phyloP scores from a whole-genome alignment of 2,329 filamentous ascomycete species.

The Cyphellophora attinorum region DNA sequence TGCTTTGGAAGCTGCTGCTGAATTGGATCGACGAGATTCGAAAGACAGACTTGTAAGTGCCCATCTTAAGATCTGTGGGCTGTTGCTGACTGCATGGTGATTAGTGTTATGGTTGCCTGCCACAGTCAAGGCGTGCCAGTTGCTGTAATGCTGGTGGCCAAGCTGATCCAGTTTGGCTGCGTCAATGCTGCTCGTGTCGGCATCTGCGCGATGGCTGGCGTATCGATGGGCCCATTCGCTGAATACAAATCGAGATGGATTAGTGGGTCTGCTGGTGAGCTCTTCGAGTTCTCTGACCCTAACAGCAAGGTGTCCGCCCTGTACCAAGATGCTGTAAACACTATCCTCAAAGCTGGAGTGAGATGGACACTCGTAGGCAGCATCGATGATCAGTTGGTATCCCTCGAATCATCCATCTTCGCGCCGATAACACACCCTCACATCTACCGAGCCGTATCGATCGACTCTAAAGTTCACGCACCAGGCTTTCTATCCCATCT shows the following conservation, averaged over 20 bases:
- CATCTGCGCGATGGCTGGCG: constrained; percentile 81
- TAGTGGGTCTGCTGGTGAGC: constrained; percentile 81
- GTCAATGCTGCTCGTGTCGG: constrained; percentile 64
- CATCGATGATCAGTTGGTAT: constrained; percentile 93
- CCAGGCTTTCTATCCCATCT: constrained; percentile 91
- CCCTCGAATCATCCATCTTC: constrained; percentile 86
- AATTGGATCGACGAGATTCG: constrained; percentile 92
- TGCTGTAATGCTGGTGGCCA: constrained; percentile 81
- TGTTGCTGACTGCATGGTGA: too few relatives aligned
- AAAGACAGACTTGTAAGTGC: constrained; percentile 75
- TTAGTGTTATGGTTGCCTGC: constrained; percentile 79
- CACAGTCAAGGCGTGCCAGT: constrained; percentile 96
- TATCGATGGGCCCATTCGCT: constrained; percentile 84
- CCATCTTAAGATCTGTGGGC: too few relatives aligned
- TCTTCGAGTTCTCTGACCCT: constrained; percentile 85
- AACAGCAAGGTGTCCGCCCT: constrained; percentile 72
- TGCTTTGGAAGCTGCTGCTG: constrained; percentile 85
- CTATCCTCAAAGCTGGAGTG: constrained; percentile 67
- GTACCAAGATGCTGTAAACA: constrained; percentile 66
- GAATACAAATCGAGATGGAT: constrained; percentile 86
- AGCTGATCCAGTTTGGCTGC: constrained; percentile 82
- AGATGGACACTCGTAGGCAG: constrained; percentile 83
- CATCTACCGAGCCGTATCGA: constrained; percentile 90
- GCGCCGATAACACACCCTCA: constrained; percentile 80
- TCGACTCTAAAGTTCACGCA: constrained; percentile 84